Conservation (phyloP, 257 asterid species). For the Primulina tabacum region DNA sequence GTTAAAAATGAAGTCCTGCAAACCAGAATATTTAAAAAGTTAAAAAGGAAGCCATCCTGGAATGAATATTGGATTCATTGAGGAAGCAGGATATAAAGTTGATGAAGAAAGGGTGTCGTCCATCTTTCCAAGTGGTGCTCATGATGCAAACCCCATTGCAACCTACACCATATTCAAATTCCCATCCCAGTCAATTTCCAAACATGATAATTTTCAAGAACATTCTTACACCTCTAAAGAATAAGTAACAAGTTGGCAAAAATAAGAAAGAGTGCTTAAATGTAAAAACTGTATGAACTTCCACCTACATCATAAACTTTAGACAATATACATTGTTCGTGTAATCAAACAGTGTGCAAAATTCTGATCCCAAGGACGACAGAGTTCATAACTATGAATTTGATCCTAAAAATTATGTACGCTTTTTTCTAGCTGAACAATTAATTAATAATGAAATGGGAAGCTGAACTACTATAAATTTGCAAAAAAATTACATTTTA, state of each 20-base stretch:
- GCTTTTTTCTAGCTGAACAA: too few species aligned
- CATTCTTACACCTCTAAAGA: background rate
- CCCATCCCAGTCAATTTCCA: background rate
- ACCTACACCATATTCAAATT: slow-evolving; percentile 41
- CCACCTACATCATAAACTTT: background rate
- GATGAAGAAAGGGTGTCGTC: slow-evolving; percentile 80
- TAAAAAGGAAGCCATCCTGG: background rate
- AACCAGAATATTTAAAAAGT: slow-evolving; percentile 22
- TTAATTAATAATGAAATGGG: too few species aligned
- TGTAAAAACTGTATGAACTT: background rate
- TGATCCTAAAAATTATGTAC: too few species aligned
- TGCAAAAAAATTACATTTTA: too few species aligned
- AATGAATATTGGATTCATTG: slow-evolving; percentile 25
- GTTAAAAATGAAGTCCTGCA: slow-evolving; percentile 93
- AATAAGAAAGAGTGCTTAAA: background rate
- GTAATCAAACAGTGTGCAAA: background rate
- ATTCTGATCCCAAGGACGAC: too few species aligned
- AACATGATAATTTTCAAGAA: background rate
- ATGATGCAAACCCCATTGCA: slow-evolving; percentile 79
- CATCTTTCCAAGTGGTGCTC: slow-evolving; percentile 76
- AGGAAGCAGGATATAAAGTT: slow-evolving; percentile 76
- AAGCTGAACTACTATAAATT: too few species aligned
- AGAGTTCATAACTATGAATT: too few species aligned
- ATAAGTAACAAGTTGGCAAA: background rate
- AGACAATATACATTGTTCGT: background rate